Conservation (phyloP, 495 filamentous ascomycete genomes). For the Neurospora terricola region DNA sequence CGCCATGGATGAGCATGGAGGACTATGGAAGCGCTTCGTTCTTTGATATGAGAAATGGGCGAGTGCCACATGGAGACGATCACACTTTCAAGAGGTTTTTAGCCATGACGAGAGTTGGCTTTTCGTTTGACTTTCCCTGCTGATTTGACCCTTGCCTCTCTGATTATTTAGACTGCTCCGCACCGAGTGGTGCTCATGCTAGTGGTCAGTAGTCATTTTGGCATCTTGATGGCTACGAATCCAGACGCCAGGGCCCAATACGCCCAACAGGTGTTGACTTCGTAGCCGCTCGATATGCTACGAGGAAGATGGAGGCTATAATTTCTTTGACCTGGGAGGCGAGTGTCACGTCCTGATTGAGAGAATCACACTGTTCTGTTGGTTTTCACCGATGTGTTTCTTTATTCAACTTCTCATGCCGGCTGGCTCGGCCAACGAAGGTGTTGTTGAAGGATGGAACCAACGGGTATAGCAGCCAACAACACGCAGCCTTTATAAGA, state of each 20-base stretch:
- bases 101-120: not conserved
- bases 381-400: not conserved
- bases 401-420: not conserved
- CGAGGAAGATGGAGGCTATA: not conserved
- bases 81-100: not conserved
- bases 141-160: no score
- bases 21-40: no score
- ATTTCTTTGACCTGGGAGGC: not conserved
- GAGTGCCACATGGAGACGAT: not conserved
- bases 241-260: not conserved
- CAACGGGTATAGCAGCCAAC: not conserved
- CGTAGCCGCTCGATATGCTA: not conserved
- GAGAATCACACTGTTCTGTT: not conserved
- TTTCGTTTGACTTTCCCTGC: not conserved
- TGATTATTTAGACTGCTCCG: no score
- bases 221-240: not conserved
- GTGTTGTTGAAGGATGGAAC: not conserved
- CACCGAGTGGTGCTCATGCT: not conserved
- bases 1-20: no score
- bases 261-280: not conserved
- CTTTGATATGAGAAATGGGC: not conserved
- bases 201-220: not conserved
- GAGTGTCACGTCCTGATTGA: not conserved
- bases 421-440: not conserved
- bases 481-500: not conserved